phyloP scores from a whole-genome alignment of 768 basidiomycete species.

The Lentinula sp. region DNA sequence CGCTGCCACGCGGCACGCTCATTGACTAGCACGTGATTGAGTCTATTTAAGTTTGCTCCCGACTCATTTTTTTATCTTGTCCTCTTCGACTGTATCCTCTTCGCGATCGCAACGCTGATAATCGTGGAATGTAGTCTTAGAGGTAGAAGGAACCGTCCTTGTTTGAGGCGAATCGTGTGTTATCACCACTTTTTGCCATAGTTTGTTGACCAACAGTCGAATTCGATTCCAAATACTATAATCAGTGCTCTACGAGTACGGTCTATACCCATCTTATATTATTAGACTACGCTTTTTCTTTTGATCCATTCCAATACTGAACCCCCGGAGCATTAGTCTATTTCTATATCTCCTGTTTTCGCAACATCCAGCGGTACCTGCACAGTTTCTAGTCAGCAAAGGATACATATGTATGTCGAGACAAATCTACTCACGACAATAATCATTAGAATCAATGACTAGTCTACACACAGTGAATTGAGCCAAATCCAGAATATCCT shows the following conservation, averaged over 20 bases:
- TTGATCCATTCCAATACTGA: conserved; percentile 2
- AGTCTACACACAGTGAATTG: conserved; percentile 41
- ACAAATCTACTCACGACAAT: conserved; percentile 41
- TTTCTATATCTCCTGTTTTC: conserved; percentile 50
- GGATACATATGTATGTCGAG: background rate
- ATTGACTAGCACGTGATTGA: background rate
- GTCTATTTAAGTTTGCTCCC: too few species aligned
- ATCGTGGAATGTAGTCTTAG: background rate
- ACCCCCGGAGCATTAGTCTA: conserved; percentile 35
- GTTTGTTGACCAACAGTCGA: conserved; percentile 29
- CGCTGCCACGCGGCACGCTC: background rate
- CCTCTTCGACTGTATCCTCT: background rate
- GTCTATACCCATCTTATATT: background rate
- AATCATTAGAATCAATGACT: conserved; percentile 36
- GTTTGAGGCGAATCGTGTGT: conserved; percentile 70
- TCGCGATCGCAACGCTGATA: background rate
- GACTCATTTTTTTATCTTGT: background rate
- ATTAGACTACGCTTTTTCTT: conserved; percentile 8
- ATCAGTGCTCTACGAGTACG: too few species aligned
- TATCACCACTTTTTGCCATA: conserved; percentile 58
- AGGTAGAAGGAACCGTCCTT: conserved; percentile 31
- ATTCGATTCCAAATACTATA: background rate
- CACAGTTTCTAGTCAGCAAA: background rate
- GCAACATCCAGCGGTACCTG: conserved; percentile 46
- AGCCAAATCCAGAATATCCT: conserved; percentile 47